Evolutionary conservation across 768 basidiomycete species (phyloP).

Genomic region (Lentinus tigrinus): DNA sequence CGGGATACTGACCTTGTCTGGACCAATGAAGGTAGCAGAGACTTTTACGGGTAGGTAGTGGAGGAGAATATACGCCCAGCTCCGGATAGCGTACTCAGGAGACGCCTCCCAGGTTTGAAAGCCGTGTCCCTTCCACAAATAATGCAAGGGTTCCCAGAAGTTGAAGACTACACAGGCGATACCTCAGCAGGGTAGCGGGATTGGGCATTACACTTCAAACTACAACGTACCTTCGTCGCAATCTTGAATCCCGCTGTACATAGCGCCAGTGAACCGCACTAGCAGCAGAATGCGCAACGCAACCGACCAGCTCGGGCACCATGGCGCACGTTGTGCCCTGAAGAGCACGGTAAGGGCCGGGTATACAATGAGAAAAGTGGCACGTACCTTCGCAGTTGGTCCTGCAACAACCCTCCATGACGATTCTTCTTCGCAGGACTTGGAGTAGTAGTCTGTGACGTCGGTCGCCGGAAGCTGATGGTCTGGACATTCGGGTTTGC

Average conservation of each 20-base stretch:
- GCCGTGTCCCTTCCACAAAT: slow-evolving; percentile 78
- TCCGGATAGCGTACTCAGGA: slow-evolving; percentile 86
- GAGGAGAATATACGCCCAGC: slow-evolving; percentile 89
- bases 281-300: slow-evolving; percentile 85
- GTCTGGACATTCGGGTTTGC: slow-evolving; percentile 29
- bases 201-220: neutral
- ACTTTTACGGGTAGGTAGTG: slow-evolving; percentile 71
- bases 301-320: slow-evolving; percentile 80
- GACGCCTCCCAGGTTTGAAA: slow-evolving; percentile 99
- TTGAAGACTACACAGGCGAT: slow-evolving; percentile 77
- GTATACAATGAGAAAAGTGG: neutral
- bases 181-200: neutral
- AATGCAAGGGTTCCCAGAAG: slow-evolving; percentile 98
- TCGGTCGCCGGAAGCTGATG: slow-evolving; percentile 33
- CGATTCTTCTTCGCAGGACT: slow-evolving; percentile 28
- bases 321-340: slow-evolving; percentile 74
- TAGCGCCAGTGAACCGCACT: slow-evolving; percentile 77
- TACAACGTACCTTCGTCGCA: slow-evolving; percentile 85
- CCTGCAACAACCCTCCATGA: slow-evolving; percentile 74
- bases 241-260: slow-evolving; percentile 94
- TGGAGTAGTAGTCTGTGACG: slow-evolving; percentile 17
- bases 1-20: slow-evolving; percentile 64
- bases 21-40: slow-evolving; percentile 48
- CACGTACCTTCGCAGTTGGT: slow-evolving; percentile 69
- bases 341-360: slow-evolving; percentile 7